These are phyloP conservation scores for Pythium periplocum DNA, from an alignment of 352 stramenopile species.

Conservation along the genomic window DNA sequence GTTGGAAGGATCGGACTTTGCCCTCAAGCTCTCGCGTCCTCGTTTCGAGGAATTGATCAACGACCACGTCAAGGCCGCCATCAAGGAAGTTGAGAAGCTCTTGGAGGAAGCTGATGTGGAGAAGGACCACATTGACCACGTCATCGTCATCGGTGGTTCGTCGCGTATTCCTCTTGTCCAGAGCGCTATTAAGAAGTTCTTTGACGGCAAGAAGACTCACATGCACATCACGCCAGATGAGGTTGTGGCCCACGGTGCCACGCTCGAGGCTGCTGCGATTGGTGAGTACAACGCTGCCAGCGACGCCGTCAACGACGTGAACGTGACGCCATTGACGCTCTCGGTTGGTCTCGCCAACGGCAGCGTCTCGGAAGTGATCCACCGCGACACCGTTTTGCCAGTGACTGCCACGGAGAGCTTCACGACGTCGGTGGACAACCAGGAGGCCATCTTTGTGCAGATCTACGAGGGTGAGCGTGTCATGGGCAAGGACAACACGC, in stretches of 20 bases:
- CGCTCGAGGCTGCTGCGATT: constrained; percentile 70
- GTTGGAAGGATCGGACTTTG: constrained; percentile 97
- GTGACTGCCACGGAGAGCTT: constrained; percentile 78
- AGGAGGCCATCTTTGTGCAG: constrained; percentile 88
- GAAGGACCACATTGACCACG: constrained; percentile 91
- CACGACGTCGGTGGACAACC: constrained; percentile 90
- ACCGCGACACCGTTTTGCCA: constrained; percentile 88
- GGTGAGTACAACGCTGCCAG: constrained; percentile 62
- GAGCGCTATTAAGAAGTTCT: constrained; percentile 75
- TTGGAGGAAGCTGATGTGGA: constrained; percentile 70
- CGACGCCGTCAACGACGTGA: constrained; percentile 77
- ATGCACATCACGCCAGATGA: constrained; percentile 88
- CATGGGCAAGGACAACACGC: constrained; percentile 96
- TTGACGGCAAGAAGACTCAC: constrained; percentile 78
- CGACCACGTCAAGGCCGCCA: constrained; percentile 90
- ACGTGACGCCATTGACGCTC: constrained; percentile 91
- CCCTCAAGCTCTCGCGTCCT: constrained; percentile 95
- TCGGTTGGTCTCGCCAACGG: constrained; percentile 89
- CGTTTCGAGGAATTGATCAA: constrained; percentile 95
- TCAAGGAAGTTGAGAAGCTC: constrained; percentile 88
- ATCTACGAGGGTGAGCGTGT: constrained; percentile 95
- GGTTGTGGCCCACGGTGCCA: constrained; percentile 88
- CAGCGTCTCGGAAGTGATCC: constrained; percentile 90
- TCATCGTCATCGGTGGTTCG: constrained; percentile 96
- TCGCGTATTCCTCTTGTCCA: constrained; percentile 97